Base-by-base conservation (phyloP, 306 rosid species). In the Quercus ilex region DNA sequence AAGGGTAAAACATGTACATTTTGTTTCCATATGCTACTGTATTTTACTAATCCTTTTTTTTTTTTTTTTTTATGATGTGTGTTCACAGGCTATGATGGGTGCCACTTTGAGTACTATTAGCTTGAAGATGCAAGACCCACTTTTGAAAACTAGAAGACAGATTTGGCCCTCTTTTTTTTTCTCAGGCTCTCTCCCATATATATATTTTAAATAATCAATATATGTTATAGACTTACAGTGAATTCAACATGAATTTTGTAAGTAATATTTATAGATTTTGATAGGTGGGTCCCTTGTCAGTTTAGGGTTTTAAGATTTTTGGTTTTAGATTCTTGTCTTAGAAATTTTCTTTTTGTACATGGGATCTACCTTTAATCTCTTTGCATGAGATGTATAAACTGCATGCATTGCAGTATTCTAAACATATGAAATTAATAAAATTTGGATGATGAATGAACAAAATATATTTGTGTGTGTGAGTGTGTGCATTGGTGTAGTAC, bases 21-120 rank as follows among this genome's bases (percentile, higher is more conserved):
- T 2, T 67, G 11, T 67, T 67, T 67, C 10, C 26, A 18, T 3
- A 20, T 2, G n/a, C 17, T 31, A 49, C 26, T 69, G 26, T 14
- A n/a, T 26, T 26, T 56, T 4, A 0, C 3, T 1, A 56, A 57
- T 52, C 57, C 55, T 78, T 77, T 77, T 15, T 15, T 19, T 15
- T 31, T 1, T 3, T 26, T 30, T 82, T 74, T 59, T 46, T 52
- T 6, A 6, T 6, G 0, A 41, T 8, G 49, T 18, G 23, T 84
- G 28, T 80, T 3, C 9, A 63, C 85, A 93, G 97, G 97, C 67
- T 84, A 49, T 15, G 82, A 85, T 62, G 96, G 96, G 46, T 93
- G 97, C 76, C 92, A 21, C 35, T 93, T 91, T 81, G 67, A 69
- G 67, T 82, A 73, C 80, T 69, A 38, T 77, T 86, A 67, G 8